Evolutionary conservation across 352 stramenopile species (phyloP), one percentile per base, ranked within the genome.

Genomic region (Blastocystis sp.): DNA sequence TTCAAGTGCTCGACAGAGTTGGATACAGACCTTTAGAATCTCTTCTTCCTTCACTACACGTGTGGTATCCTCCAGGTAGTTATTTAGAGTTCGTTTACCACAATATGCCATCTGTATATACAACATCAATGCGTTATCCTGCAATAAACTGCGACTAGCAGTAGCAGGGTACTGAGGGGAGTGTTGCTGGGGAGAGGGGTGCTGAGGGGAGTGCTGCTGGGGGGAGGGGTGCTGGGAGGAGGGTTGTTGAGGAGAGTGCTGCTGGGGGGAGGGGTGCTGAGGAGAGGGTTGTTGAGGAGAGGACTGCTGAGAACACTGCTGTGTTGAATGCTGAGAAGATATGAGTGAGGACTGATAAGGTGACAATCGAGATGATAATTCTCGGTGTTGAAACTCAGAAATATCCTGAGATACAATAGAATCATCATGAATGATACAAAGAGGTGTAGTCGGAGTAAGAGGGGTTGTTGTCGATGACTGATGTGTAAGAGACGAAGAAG

Each of bases 31-130:
- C 89, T 94, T 92, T 7, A 97, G 87, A 90, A 95, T 92, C 73
- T 94, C 93, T 15, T 92, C 89, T 59, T 95, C 87, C 89, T 95
- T 91, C 91, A 95, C 94, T 19, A 56, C 92, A 91, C 2, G 93
- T 92, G 90, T 93, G 3, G 93, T 93, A 22, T 95, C 90, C 27
- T 92, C 91, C 58, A 96, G 84, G 89, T 95, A 95, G 57, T 96
- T 93, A 11, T 91, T 93, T n/a, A 96, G 92, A 33, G 95, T 96
- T 58, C 93, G 92, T 0, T 92, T 93, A 22, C 93, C 93, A 90
- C 94, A 97, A 90, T 96, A 95, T 78, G 95, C 93, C 94, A 97
- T 97, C 89, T 97, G 94, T 66, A 97, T 97, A 88, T 95, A 97
- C 69, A 97, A 88, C 93, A 93, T 95, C 84, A 96, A 94, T 64